These are phyloP conservation scores for Leishmania aethiopica DNA, from an alignment of 208 protist species.

Conservation along the genomic window DNA sequence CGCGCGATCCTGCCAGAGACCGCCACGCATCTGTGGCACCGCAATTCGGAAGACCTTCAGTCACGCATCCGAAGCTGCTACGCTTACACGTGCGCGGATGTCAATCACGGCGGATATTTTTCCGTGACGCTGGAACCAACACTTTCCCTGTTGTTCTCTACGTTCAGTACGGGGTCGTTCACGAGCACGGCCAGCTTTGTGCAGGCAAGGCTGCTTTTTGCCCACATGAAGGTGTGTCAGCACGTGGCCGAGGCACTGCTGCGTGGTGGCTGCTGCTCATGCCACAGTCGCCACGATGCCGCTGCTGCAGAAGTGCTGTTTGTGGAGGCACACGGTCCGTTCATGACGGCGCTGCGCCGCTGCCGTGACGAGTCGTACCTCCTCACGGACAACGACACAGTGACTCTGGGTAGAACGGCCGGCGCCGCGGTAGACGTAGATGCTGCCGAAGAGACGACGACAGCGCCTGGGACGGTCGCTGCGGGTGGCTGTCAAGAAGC, in stretches of 20 bases:
- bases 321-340: slow-evolving; percentile 19
- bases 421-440: slow-evolving; percentile 13
- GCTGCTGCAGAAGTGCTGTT: slow-evolving; percentile 13
- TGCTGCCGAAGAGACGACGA: background rate
- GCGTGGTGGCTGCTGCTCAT: slow-evolving; percentile 7
- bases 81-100: slow-evolving; percentile 22
- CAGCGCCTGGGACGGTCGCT: background rate
- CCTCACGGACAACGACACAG: slow-evolving; percentile 9
- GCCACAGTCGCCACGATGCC: background rate
- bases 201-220: slow-evolving; percentile 11
- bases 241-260: slow-evolving; percentile 24
- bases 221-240: slow-evolving; percentile 25
- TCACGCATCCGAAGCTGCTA: slow-evolving; percentile 25
- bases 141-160: background rate
- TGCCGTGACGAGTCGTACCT: slow-evolving; percentile 27
- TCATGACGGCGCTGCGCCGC: slow-evolving; percentile 13
- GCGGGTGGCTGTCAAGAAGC: background rate
- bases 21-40: background rate
- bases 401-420: slow-evolving; percentile 2
- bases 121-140: slow-evolving; percentile 5
- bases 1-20: slow-evolving; percentile 8
- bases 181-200: slow-evolving; percentile 7
- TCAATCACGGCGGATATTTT: slow-evolving; percentile 23
- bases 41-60: slow-evolving; percentile 2
- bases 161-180: background rate